Evolutionary conservation across 164 flowering plant genomes (phyloP).

Genomic region (Berberis thunbergii): DNA sequence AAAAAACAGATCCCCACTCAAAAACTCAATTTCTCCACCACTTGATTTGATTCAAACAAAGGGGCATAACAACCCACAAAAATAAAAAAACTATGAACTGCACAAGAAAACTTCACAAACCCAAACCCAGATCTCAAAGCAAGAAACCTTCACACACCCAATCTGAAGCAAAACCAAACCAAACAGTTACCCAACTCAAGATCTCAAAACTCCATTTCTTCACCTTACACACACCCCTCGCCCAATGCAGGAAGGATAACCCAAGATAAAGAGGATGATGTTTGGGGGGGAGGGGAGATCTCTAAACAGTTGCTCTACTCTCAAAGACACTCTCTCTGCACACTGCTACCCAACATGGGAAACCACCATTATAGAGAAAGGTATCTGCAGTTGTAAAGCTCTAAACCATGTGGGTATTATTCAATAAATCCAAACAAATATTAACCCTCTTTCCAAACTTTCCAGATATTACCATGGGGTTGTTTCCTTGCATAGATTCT

Average conservation of each 20-base stretch:
- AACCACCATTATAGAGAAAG: not conserved
- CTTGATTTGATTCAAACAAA: not conserved
- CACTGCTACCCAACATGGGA: not conserved
- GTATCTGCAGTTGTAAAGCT: not conserved
- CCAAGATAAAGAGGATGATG: slow-evolving; percentile 4
- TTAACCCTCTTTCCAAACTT: slow-evolving; percentile 15
- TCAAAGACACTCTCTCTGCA: not conserved
- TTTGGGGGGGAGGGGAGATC: not conserved
- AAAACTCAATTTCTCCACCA: slow-evolving; percentile 10
- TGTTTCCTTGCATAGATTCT: slow-evolving; percentile 4
- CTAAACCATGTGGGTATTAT: not conserved
- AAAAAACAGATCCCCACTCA: slow-evolving; percentile 7
- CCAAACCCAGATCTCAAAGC: slow-evolving; percentile 14
- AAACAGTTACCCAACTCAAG: slow-evolving; percentile 11
- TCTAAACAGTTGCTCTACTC: not conserved
- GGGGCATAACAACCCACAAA: not conserved
- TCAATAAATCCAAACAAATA: slow-evolving; percentile 17
- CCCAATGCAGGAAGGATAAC: slow-evolving; percentile 24
- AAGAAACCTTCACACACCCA: too few species aligned
- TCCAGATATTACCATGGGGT: slow-evolving; percentile 13
- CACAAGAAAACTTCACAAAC: slow-evolving; percentile 13
- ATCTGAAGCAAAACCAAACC: slow-evolving; percentile 5
- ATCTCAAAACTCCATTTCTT: slow-evolving; percentile 12
- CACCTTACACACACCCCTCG: slow-evolving; percentile 8
- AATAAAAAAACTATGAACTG: not conserved